These are phyloP conservation scores for Cenchrus purpureus DNA, from an alignment of 176 grass and related monocot species.

Conservation along the genomic window DNA sequence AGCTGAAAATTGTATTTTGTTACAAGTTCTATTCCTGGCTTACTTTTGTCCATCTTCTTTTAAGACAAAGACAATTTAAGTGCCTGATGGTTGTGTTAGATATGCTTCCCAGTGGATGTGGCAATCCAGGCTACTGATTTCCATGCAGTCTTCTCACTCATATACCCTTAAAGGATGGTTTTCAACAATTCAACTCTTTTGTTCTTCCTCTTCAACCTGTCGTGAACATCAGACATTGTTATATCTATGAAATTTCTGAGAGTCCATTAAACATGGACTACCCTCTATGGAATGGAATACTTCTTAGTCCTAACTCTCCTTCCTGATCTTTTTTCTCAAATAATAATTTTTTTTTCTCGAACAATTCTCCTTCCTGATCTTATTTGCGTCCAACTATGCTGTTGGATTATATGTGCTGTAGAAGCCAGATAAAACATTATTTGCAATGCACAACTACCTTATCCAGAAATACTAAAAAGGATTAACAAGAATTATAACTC, in stretches of 20 bases:
- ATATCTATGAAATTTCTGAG: not conserved
- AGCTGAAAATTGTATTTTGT: not conserved
- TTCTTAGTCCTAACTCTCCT: not conserved
- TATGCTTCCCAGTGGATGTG: not conserved
- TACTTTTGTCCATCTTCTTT: not conserved
- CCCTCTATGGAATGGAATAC: slow-evolving; percentile 4
- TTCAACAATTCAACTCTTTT: not conserved
- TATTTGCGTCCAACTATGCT: slow-evolving; percentile 6
- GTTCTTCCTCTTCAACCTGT: not conserved
- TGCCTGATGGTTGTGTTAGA: not conserved
- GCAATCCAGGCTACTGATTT: not conserved
- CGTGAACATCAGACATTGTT: not conserved
- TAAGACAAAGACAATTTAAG: not conserved
- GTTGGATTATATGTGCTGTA: not conserved
- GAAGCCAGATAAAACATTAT: slow-evolving; percentile 1
- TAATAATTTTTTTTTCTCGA: too few species aligned
- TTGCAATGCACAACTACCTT: not conserved
- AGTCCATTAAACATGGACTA: not conserved
- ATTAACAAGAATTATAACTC: not conserved
- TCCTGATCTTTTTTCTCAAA: not conserved
- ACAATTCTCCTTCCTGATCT: slow-evolving; percentile 10
- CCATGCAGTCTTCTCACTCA: not conserved
- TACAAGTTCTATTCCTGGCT: not conserved
- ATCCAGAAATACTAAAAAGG: not conserved
- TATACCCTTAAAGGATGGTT: not conserved